Conservation (phyloP, 2,329 filamentous ascomycete species). For the Hymenoscyphus scutula region DNA sequence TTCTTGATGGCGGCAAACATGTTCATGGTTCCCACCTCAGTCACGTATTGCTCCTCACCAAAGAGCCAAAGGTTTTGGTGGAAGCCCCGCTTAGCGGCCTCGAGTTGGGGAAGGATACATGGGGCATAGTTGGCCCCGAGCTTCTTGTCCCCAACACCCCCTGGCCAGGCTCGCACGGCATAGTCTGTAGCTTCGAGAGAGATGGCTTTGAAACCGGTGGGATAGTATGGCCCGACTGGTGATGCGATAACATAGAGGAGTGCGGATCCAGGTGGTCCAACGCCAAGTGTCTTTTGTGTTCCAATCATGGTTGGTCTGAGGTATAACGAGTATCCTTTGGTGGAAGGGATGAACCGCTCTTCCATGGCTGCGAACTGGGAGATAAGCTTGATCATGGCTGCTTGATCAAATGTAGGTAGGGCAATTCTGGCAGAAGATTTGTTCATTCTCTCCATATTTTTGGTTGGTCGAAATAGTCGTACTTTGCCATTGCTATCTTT, state of each 20-base stretch:
- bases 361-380: constrained; percentile 77
- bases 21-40: constrained; percentile 99
- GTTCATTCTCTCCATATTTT: constrained; percentile 95
- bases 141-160: constrained; percentile 97
- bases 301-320: constrained; percentile 96
- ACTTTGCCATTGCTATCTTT: constrained; percentile 77
- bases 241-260: constrained; percentile 94
- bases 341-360: constrained; percentile 82
- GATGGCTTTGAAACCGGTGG: constrained; percentile 96
- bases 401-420: constrained; percentile 77
- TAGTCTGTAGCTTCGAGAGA: constrained; percentile 95
- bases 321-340: constrained; percentile 90
- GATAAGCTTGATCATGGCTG: constrained; percentile 77
- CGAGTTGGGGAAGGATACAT: constrained; percentile 92
- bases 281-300: constrained; percentile 89
- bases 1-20: constrained; percentile 85
- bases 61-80: constrained; percentile 99
- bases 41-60: constrained; percentile 91
- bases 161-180: constrained; percentile 95
- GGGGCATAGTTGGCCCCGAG: constrained; percentile 99
- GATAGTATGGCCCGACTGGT: constrained; percentile 96
- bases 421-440: constrained; percentile 89
- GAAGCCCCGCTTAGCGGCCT: constrained; percentile 87
- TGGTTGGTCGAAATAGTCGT: constrained; percentile 88
- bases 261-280: constrained; percentile 87